These are phyloP conservation scores for Buddleja alternifolia DNA, from an alignment of 257 asterid genomes.

Conservation along the genomic window DNA sequence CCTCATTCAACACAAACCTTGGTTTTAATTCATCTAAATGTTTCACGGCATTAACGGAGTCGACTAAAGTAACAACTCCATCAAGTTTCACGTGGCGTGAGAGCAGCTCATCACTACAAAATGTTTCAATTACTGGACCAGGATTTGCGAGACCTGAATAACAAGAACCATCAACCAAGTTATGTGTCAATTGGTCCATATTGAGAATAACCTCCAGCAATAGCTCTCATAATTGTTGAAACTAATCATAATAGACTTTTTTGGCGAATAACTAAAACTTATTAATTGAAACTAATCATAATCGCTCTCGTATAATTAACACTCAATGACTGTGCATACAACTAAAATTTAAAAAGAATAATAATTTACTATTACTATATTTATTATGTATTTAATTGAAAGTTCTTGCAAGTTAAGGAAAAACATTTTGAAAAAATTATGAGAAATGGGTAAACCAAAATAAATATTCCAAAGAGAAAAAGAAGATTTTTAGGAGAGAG, in stretches of 20 bases:
- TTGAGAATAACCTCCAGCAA: not conserved
- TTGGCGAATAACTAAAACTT: too few species aligned
- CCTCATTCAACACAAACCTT: constrained; percentile 94
- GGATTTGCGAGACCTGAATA: constrained; percentile 96
- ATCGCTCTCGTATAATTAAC: too few species aligned
- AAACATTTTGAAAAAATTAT: too few species aligned
- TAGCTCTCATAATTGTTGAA: constrained; percentile 11
- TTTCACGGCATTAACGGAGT: constrained; percentile 72
- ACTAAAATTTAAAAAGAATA: too few species aligned
- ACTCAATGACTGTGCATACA: too few species aligned
- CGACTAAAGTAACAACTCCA: constrained; percentile 95
- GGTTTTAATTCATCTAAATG: constrained; percentile 88
- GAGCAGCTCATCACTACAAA: constrained; percentile 83
- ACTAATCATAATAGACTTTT: not conserved
- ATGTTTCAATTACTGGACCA: constrained; percentile 96
- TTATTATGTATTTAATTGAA: too few species aligned
- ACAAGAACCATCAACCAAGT: constrained; percentile 20
- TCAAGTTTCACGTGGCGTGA: constrained; percentile 89
- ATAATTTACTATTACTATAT: too few species aligned
- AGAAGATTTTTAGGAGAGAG: too few species aligned
- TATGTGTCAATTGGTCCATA: constrained; percentile 4
- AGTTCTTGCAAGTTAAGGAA: too few species aligned
- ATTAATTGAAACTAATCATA: not conserved
- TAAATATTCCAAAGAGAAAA: too few species aligned
- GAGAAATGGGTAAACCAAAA: too few species aligned